Percentiles rank a stretch among this genome's conserved stretches.
These are phyloP conservation scores for Moesziomyces aphidis DNA, from an alignment of 1,284 basidiomycete genomes.

Conservation along the genomic window DNA sequence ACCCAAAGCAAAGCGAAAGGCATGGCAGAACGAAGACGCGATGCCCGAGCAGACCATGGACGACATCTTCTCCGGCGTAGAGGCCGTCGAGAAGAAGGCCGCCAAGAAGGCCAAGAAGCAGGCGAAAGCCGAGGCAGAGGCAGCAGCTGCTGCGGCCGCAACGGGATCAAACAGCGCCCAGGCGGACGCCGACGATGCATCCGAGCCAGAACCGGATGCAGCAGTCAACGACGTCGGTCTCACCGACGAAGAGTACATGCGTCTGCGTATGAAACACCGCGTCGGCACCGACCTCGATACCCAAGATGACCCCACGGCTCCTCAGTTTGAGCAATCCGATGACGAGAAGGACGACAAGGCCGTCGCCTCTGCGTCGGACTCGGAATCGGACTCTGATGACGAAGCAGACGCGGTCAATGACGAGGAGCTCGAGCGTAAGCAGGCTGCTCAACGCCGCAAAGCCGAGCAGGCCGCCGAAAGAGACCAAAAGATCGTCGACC, in stretches of 20 bases:
- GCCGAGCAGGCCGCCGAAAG: slow-evolving; percentile 46
- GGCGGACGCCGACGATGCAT: slow-evolving; percentile 10
- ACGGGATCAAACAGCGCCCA: background rate
- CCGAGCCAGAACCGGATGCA: slow-evolving; percentile 47
- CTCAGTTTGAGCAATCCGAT: slow-evolving; percentile 64
- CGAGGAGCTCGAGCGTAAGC: slow-evolving; percentile 27
- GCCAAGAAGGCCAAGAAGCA: slow-evolving; percentile 38
- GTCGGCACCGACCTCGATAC: slow-evolving; percentile 56
- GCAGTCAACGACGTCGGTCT: slow-evolving; percentile 58
- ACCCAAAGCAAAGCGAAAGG: slow-evolving; percentile 61
- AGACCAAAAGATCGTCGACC: slow-evolving; percentile 69
- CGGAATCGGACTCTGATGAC: slow-evolving; percentile 19
- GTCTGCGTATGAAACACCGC: slow-evolving; percentile 67
- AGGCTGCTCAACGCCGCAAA: slow-evolving; percentile 34
- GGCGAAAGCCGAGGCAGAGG: slow-evolving; percentile 15
- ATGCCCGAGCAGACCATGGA: slow-evolving; percentile 31
- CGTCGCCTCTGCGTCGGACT: slow-evolving; percentile 8
- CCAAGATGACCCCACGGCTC: slow-evolving; percentile 15
- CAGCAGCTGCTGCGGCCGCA: slow-evolving; percentile 7
- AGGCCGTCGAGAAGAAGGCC: slow-evolving; percentile 32
- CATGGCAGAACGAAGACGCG: slow-evolving; percentile 64
- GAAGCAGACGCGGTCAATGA: slow-evolving; percentile 26
- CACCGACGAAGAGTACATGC: slow-evolving; percentile 68
- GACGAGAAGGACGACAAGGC: slow-evolving; percentile 49
- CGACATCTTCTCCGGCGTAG: slow-evolving; percentile 25